These are phyloP conservation scores for Mycena maculata DNA, from an alignment of 768 basidiomycete genomes.

Conservation along the genomic window DNA sequence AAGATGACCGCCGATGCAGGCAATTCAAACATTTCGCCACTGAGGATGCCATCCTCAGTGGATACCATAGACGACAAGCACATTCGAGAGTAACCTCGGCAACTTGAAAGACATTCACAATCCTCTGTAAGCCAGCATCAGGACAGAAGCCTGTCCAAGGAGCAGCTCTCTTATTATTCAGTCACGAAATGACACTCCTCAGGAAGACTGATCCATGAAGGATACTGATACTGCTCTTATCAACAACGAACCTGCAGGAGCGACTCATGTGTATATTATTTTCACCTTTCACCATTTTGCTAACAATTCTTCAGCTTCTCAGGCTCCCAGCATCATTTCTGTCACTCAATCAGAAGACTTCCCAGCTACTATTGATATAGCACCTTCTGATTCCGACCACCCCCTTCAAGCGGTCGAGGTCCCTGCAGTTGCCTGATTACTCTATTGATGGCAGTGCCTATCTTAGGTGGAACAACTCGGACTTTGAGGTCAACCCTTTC, in stretches of 20 bases:
- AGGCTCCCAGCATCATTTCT: too few relatives aligned
- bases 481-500: not conserved
- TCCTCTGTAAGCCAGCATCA: conserved; percentile 44
- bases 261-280: not conserved
- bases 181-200: conserved; percentile 18
- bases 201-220: conserved; percentile 57
- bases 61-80: conserved; percentile 74
- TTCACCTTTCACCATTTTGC: not conserved
- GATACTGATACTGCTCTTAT: conserved; percentile 47
- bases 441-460: not conserved
- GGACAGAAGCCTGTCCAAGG: conserved; percentile 49
- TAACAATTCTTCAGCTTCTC: not conserved
- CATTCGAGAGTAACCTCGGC: conserved; percentile 67
- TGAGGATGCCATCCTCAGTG: too few relatives aligned
- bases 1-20: too few relatives aligned
- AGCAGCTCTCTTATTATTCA: conserved; percentile 51
- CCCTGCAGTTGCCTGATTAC: not conserved
- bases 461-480: not conserved
- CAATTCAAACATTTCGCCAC: too few relatives aligned
- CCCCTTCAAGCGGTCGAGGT: not conserved
- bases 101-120: conserved; percentile 61
- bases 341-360: not conserved
- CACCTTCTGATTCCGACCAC: not conserved
- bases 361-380: not conserved
- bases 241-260: conserved; percentile 60